Conservation (phyloP, 164 flowering plant genomes). For the Hamamelis virginiana region DNA sequence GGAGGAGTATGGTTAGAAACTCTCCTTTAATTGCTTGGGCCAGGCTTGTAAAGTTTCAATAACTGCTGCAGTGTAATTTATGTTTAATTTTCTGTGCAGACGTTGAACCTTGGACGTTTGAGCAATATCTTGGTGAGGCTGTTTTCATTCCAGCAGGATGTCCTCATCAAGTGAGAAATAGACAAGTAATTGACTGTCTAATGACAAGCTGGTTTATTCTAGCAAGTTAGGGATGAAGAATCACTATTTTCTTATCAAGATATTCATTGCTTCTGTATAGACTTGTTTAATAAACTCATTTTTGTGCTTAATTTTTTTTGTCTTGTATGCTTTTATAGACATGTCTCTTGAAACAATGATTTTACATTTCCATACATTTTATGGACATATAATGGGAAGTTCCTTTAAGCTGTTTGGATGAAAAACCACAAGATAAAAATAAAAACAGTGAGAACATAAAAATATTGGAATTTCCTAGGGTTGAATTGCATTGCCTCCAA, state of each 20-base stretch:
- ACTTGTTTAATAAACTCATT: neutral
- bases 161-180: conserved; percentile 67
- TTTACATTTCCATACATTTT: neutral
- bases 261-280: too few species aligned
- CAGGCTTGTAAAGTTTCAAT: neutral
- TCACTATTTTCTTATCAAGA: neutral
- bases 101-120: conserved; percentile 61
- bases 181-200: conserved; percentile 21
- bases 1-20: conserved; percentile 48
- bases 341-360: neutral
- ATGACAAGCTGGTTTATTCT: neutral
- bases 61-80: neutral
- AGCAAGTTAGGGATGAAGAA: neutral
- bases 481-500: too few species aligned
- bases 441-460: too few species aligned
- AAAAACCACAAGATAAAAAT: too few species aligned
- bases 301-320: neutral
- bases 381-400: neutral
- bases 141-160: conserved; percentile 67
- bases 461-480: too few species aligned
- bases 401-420: neutral
- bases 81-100: conserved; percentile 22
- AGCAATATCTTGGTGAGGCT: conserved; percentile 56
- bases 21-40: neutral
- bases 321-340: neutral